phyloP scores from a whole-genome alignment of 768 basidiomycete species.

The Boletus rufocinnamomeus region DNA sequence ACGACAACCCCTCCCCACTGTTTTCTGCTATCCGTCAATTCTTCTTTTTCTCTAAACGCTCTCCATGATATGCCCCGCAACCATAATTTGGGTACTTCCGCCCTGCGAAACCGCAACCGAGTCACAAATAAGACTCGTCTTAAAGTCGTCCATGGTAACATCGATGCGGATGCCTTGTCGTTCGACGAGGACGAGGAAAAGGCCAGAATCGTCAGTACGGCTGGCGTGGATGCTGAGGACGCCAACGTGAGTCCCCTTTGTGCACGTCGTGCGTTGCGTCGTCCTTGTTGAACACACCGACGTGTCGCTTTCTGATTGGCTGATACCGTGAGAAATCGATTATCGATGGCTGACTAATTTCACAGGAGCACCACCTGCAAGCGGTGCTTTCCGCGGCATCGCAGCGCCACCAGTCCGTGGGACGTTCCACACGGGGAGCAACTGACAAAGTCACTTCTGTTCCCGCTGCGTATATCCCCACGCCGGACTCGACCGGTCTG shows the following conservation, averaged over 20 bases:
- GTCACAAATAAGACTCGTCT: conserved; percentile 93
- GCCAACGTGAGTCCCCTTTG: conserved; percentile 75
- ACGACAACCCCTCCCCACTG: conserved; percentile 38
- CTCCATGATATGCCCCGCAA: conserved; percentile 90
- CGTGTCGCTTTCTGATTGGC: conserved; percentile 53
- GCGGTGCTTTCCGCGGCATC: conserved; percentile 58
- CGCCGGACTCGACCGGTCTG: conserved; percentile 83
- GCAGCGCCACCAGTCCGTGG: conserved; percentile 44
- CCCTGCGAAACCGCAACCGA: conserved; percentile 84
- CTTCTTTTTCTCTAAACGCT: conserved; percentile 37
- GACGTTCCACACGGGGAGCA: conserved; percentile 40
- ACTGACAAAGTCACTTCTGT: conserved; percentile 36
- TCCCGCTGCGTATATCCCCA: conserved; percentile 81
- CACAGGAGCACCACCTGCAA: conserved; percentile 58
- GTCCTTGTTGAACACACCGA: conserved; percentile 43
- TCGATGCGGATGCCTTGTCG: conserved; percentile 77
- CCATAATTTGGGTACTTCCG: conserved; percentile 72
- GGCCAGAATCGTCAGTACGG: conserved; percentile 76
- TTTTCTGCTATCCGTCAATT: conserved; percentile 40
- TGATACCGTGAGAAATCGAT: conserved; percentile 43
- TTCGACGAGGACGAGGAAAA: conserved; percentile 88
- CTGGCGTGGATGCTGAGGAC: conserved; percentile 91
- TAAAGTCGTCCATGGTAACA: conserved; percentile 77
- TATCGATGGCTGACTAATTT: conserved; percentile 58
- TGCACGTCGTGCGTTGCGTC: conserved; percentile 38